Evolutionary conservation across 768 basidiomycete species (phyloP).

Genomic region (Tubosaeta sp.): DNA sequence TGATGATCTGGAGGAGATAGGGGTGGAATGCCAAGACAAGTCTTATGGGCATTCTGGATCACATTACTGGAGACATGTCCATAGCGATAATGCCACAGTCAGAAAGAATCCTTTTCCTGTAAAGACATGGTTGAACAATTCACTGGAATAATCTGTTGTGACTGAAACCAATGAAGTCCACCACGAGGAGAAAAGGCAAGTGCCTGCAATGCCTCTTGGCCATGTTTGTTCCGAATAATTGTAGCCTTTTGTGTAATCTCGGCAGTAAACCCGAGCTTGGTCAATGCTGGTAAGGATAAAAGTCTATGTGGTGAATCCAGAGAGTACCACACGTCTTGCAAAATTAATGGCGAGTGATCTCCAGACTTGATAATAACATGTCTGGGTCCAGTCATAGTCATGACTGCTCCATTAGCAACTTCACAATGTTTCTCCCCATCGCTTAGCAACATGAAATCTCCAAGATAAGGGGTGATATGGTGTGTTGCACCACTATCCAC

Average conservation of each 20-base stretch:
- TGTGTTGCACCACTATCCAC: no score
- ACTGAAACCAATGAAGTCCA: not conserved
- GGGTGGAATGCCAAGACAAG: no score
- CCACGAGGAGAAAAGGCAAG: not conserved
- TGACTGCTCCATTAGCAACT: not conserved
- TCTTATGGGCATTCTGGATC: not conserved
- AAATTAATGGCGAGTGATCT: not conserved
- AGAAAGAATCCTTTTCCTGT: not conserved
- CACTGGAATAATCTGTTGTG: not conserved
- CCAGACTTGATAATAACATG: not conserved
- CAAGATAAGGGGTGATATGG: no score
- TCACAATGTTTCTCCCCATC: not conserved
- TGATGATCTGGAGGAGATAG: no score
- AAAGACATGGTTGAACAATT: not conserved
- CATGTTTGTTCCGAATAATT: not conserved
- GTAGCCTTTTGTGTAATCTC: not conserved
- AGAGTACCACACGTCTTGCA: not conserved
- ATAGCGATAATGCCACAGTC: not conserved
- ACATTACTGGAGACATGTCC: not conserved
- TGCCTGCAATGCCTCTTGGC: not conserved
- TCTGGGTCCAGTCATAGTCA: not conserved
- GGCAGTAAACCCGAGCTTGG: not conserved
- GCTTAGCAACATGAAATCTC: no score
- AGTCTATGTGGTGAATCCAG: not conserved
- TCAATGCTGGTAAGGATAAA: not conserved